Conservation (phyloP, 2,329 filamentous ascomycete genomes). For the Gyromitra esculenta region DNA sequence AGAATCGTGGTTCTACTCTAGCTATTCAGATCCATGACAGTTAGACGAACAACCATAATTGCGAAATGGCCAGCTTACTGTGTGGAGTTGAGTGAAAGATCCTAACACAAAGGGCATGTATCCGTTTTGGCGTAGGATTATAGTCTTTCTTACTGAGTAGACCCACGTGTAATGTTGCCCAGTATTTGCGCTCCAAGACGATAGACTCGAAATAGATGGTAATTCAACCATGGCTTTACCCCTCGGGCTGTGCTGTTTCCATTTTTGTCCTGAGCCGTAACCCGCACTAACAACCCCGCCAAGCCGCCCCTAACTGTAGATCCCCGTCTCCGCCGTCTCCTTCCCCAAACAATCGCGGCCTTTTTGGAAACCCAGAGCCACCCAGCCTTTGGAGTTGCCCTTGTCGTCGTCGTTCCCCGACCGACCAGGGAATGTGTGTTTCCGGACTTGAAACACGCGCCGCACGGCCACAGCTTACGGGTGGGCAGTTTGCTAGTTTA, state of each 20-base stretch:
- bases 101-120: too few species aligned
- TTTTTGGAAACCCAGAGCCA: neutral
- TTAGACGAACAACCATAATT: neutral
- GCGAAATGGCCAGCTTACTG: neutral
- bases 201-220: neutral
- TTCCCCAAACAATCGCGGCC: neutral
- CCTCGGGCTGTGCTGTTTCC: slow-evolving; percentile 5
- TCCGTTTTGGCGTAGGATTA: too few species aligned
- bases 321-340: neutral
- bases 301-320: neutral
- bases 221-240: neutral
- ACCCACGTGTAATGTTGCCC: too few species aligned
- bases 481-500: neutral
- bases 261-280: neutral
- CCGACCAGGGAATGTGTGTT: neutral
- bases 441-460: neutral
- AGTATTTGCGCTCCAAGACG: too few species aligned
- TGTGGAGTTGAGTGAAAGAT: neutral
- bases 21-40: neutral
- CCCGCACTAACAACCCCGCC: neutral
- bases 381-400: neutral
- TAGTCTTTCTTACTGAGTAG: neutral
- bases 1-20: neutral
- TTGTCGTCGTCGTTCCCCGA: neutral
- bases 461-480: neutral